These are phyloP conservation scores for Coniferiporia sulphurascens DNA, from an alignment of 1,284 basidiomycete genomes.

Conservation along the genomic window DNA sequence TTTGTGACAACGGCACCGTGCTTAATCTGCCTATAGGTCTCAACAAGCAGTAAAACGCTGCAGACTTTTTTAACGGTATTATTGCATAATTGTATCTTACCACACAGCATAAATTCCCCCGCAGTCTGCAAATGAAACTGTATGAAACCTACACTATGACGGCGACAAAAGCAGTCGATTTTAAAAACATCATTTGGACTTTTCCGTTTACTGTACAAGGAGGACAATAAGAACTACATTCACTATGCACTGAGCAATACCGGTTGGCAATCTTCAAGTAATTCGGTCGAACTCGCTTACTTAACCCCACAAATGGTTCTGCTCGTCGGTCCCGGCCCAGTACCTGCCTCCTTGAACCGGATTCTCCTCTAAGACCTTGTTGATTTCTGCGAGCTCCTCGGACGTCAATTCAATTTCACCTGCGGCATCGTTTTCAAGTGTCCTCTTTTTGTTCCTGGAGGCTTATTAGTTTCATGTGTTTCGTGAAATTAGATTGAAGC, in stretches of 20 bases:
- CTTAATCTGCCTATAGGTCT: conserved; percentile 13
- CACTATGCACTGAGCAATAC: too few species aligned
- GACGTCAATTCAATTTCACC: conserved; percentile 31
- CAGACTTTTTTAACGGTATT: background rate
- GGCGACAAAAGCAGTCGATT: too few species aligned
- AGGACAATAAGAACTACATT: too few species aligned
- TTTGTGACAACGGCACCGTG: conserved; percentile 15
- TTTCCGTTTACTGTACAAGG: too few species aligned
- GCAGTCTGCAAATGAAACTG: too few species aligned
- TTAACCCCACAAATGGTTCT: conserved; percentile 8
- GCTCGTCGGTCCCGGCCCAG: conserved; percentile 3
- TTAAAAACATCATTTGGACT: too few species aligned
- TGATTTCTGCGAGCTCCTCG: conserved; percentile 30
- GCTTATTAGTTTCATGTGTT: background rate
- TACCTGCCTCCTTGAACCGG: conserved; percentile 21
- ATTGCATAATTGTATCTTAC: background rate
- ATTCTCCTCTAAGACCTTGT: conserved; percentile 20
- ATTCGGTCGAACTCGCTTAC: background rate
- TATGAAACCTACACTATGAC: too few species aligned
- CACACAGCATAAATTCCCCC: too few species aligned
- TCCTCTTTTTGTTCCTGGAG: conserved; percentile 29
- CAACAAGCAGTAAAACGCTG: conserved; percentile 1
- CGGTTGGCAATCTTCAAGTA: background rate
- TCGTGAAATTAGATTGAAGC: background rate
- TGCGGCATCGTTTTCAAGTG: conserved; percentile 33